Percentiles rank a stretch among this genome's conserved stretches.
These are phyloP conservation scores for Sclerotinia spermophila DNA, from an alignment of 2,329 filamentous ascomycete species.

Conservation along the genomic window DNA sequence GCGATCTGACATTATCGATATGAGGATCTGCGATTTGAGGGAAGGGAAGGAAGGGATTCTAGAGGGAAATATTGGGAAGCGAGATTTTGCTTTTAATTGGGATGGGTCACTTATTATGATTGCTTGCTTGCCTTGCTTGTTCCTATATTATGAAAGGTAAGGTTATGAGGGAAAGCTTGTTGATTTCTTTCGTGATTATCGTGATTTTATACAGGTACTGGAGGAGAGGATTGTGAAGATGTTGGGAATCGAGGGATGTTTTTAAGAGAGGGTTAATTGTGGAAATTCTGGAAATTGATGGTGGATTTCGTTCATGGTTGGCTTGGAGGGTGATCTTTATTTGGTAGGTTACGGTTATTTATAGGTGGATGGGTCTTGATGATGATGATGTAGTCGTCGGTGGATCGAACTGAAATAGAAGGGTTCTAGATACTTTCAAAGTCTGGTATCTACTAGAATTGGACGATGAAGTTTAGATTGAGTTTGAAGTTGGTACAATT, in stretches of 20 bases:
- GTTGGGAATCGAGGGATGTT: rapidly evolving
- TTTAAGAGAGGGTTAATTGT: no score
- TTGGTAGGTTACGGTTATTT: neutral
- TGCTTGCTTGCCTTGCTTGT: no score
- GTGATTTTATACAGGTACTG: no score
- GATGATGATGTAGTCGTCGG: neutral
- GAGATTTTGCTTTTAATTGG: neutral
- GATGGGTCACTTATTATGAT: no score
- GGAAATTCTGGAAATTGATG: neutral
- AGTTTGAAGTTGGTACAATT: neutral
- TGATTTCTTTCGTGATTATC: no score
- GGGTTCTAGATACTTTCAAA: neutral
- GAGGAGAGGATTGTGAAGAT: neutral
- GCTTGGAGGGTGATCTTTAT: neutral
- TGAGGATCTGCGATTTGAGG: neutral
- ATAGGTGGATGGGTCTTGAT: neutral
- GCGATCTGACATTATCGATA: neutral
- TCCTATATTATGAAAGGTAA: no score
- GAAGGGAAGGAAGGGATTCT: conserved; percentile 1
- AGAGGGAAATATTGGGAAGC: neutral
- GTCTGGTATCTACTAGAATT: neutral
- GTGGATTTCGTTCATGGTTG: neutral
- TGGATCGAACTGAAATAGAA: neutral
- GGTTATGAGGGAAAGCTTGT: no score
- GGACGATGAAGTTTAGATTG: neutral